Percentiles rank a stretch among this genome's conserved stretches.
Evolutionary conservation across 148 eudicot genomes (phyloP).

Genomic region (Beta vulgaris): DNA sequence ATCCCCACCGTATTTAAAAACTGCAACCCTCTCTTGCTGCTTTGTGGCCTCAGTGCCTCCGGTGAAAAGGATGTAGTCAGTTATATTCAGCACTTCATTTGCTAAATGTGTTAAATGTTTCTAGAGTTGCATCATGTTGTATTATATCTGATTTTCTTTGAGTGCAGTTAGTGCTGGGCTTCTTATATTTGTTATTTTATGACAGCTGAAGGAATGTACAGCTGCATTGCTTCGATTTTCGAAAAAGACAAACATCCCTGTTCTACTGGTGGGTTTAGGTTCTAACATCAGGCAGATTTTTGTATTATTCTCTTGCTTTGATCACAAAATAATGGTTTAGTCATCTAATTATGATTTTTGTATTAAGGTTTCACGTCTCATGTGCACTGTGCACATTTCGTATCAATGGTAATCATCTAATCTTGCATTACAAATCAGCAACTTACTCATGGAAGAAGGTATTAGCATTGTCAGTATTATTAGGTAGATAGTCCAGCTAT

Average conservation of each 20-base stretch:
- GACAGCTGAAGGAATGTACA: slow-evolving; percentile 94
- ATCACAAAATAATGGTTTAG: background rate
- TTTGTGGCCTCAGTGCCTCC: too few relatives aligned
- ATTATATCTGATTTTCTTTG: background rate
- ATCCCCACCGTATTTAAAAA: background rate
- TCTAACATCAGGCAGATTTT: background rate
- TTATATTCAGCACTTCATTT: background rate
- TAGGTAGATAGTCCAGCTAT: background rate
- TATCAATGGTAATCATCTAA: background rate
- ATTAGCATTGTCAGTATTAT: background rate
- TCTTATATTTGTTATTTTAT: slow-evolving; percentile 11
- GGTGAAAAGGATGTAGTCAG: background rate
- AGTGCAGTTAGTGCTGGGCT: background rate
- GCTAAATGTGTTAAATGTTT: background rate
- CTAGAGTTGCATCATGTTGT: background rate
- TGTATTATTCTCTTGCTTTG: background rate
- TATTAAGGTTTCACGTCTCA: background rate
- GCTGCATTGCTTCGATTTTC: slow-evolving; percentile 90
- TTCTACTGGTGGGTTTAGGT: slow-evolving; percentile 62
- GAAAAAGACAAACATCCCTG: slow-evolving; percentile 80
- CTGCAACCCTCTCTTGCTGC: background rate
- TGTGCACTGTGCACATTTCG: background rate
- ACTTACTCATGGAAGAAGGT: background rate
- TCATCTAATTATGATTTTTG: background rate
- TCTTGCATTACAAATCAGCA: background rate